Evolutionary conservation across 2,329 filamentous ascomycete species (phyloP), one percentile per base, ranked within the genome.

Genomic region (Ceratocystis harringtonii): DNA sequence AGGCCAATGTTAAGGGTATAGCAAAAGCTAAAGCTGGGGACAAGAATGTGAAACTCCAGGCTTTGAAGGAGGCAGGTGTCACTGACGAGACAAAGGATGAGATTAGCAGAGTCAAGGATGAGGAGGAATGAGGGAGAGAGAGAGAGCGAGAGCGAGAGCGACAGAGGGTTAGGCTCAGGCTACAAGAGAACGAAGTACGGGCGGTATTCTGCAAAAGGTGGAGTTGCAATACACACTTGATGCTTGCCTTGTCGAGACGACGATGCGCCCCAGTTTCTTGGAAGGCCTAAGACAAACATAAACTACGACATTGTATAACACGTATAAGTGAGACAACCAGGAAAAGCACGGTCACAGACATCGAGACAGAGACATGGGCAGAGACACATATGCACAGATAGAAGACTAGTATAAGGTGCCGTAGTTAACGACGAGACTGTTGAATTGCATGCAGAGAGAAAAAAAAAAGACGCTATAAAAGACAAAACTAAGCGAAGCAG

Each of bases 41-140:
- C 15, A 43, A 65, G 55, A 67, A 66, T 52, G 70, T 72, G 44
- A 74, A 76, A 22, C 74, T 74, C 65, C 75, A 76, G 67, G 76
- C 77, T 69, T 70, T 72, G 4, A 73, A 69, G 68, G 71, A 75
- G 10, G 76, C 77, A 76, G 67, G 74, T 22, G 48, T 75, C n/a
- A 52, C n/a, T 17, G 43, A 28, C 8, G 43, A 57, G 57, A 61
- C n/a, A 61, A 61, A 52, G 57, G 61, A 63, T 28, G 55, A n/a
- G 64, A 58, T 63, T 2, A 1, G 17, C 6, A 50, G 17, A 50
- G 28, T 65, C 60, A 66, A 67, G 66, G 52, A 61, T 2, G 65
- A 68, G 55, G 63, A 66, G 22, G 43, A 30, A 2, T 58, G 44
- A 50, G n/a, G 4, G 28, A 28, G 28, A 3, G 28, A 28, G 2